These are phyloP conservation scores for Populus hybrid DNA, from an alignment of 441 rosid species.

Conservation along the genomic window DNA sequence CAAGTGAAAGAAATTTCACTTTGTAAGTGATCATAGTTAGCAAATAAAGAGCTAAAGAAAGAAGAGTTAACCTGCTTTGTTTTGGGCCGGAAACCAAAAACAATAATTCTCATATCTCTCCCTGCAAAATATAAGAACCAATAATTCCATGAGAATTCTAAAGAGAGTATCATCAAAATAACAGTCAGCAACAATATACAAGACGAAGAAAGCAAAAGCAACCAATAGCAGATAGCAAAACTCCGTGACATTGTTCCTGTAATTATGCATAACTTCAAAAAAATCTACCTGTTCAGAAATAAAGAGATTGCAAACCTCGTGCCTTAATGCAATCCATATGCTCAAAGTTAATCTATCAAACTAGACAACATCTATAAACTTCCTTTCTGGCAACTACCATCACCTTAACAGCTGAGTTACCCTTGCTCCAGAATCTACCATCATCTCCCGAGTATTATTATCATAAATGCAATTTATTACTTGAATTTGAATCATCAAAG, in stretches of 20 bases:
- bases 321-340: neutral
- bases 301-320: neutral
- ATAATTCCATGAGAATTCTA: constrained; percentile 2
- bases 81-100: constrained; percentile 89
- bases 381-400: neutral
- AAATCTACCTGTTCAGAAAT: neutral
- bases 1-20: neutral
- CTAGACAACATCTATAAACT: neutral
- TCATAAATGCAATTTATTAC: neutral
- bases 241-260: neutral
- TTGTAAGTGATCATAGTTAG: neutral
- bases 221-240: neutral
- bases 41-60: neutral
- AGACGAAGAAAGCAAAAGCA: neutral
- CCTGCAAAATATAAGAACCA: constrained; percentile 48
- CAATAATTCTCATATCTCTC: constrained; percentile 95
- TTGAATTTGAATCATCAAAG: neutral
- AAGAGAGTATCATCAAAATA: constrained; percentile 18
- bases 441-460: neutral
- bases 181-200: neutral
- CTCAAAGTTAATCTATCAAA: neutral
- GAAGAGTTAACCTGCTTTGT: constrained; percentile 67
- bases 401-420: neutral
- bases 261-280: neutral
- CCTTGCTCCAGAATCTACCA: neutral